Evolutionary conservation across 2,329 filamentous ascomycete species (phyloP), one percentile per base, ranked within the genome.

Genomic region (Alternaria novae-zelandiae): DNA sequence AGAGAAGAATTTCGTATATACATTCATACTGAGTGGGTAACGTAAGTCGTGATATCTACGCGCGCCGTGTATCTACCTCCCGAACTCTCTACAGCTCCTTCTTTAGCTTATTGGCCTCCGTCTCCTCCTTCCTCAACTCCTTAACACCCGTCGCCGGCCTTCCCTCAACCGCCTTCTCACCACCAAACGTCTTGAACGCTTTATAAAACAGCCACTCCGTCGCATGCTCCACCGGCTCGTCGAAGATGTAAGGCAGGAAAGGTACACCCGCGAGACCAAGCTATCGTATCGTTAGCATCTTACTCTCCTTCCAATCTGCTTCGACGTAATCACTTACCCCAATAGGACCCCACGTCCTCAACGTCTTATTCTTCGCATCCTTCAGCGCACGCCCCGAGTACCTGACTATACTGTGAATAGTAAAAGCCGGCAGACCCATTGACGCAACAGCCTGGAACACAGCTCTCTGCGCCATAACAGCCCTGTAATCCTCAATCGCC

Each of bases 401-500:
- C 64, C 89, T 88, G 55, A 99, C 96, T 6, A 98, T 91, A 65
- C 90, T 94, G 80, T 97, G 95, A 61, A 98, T 97, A 0, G 94
- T 97, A 66, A 97, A 93, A 0, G 94, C 95, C 0, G 95, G 96
- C 69, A 98, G 81, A 2, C 93, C 96, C 96, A 99, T 99, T 74
- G 89, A 93, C 0, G 96, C 96, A 51, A 99, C 66, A 68, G 89
- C 89, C 82, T 99, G 96, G 82, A 99, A 99, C 21, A 97, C 86
- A 2, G 89, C 94, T 67, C 96, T 85, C 83, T 99, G 93, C 23
- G 90, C 90, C 91, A 97, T 96, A 6, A 99, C 93, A 13, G 92
- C 90, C 46, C 94, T 85, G 76, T 92, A 99, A 78, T 99, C 95
- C 72, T 99, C 94, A 32, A 97, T 86, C 6, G 94, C 89, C 5